Base-by-base conservation (phyloP, 192 early-diverging fungal genomes). In the Backusella macrospora region DNA sequence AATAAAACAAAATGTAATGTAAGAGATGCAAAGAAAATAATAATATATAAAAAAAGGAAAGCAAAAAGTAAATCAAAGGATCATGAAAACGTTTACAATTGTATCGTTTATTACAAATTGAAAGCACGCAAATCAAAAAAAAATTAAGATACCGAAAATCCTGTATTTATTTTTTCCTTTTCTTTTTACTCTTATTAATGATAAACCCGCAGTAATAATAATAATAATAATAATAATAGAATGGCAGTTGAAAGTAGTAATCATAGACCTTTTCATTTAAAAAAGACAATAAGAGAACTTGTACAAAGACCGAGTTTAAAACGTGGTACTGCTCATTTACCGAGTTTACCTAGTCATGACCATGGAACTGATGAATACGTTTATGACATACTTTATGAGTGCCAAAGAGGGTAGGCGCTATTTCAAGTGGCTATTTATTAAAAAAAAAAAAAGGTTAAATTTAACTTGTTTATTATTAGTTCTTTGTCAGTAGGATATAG, bases 401-500 rank as follows among this genome's bases (percentile, higher is more conserved):
- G 78, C 64, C 82, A 84, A 65, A 55, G 82, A 79, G 82, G 82
- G 82, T 84, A 70, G 12, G 48, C 49, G 7, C 18, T n/a, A 49
- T 49, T 59, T 59, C 21, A 21, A 23, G 49, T 55, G 18, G 49
- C 10, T 23, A 43, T 43, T 6, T 43, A 10, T 43, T 10, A 43
- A 2, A 9, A 43, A 43, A 4, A 7, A 9, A 43, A 55, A 8
- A 23, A 55, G 1, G 9, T 55, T 21, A 49, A 18, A 49, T 6
- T n/a, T 23, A 34, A 39, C 47, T 49, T 8, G 2, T 49, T 59
- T 59, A 6, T 12, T 72, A 76, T 34, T 78, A 71, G 75, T 76
- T 67, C 68, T 81, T 49, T 84, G 79, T 15, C 74, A 70, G 62
- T 83, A 76, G 73, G 84, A 65, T 88, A 82, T 62, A 88, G 82